Percentiles rank a stretch among this genome's conserved stretches.
Conservation (phyloP, 495 filamentous ascomycete species). For the Aspergillus baeticus region DNA sequence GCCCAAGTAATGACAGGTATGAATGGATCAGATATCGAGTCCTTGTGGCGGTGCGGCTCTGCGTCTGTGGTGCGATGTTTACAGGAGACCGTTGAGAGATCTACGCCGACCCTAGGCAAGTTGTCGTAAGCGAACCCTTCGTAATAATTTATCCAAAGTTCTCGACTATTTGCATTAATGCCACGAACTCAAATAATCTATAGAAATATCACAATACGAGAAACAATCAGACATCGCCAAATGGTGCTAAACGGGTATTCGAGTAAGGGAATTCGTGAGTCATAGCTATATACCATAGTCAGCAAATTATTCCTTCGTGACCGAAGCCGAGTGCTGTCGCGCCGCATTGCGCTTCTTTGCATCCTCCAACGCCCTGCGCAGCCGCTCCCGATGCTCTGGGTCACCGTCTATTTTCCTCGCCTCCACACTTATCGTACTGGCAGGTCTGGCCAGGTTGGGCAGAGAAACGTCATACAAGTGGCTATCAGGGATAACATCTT, state of each 20-base stretch:
- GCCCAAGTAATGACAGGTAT: too few species aligned
- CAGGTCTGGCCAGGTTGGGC: constrained; percentile 18
- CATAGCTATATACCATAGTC: not conserved
- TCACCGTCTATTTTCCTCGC: constrained; percentile 26
- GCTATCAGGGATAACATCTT: constrained; percentile 14
- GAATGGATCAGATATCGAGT: too few species aligned
- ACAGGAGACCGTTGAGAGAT: too few species aligned
- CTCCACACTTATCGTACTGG: not conserved
- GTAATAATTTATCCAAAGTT: too few species aligned
- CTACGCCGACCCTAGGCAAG: too few species aligned
- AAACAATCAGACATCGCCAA: constrained; percentile 3
- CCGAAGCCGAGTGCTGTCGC: constrained; percentile 18
- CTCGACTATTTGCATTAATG: not conserved
- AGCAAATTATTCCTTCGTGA: not conserved
- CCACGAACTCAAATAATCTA: not conserved
- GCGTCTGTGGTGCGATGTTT: too few species aligned
- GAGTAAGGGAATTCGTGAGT: constrained; percentile 3
- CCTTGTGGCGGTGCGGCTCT: not conserved
- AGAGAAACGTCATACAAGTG: constrained; percentile 18
- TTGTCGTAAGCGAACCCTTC: too few species aligned
- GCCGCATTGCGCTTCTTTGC: constrained; percentile 52
- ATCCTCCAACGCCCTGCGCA: constrained; percentile 47
- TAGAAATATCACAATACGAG: not conserved
- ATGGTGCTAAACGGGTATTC: not conserved
- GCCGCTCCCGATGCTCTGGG: constrained; percentile 42